phyloP scores from a whole-genome alignment of 108 stramenopile species.

The Ochromonas danica region DNA sequence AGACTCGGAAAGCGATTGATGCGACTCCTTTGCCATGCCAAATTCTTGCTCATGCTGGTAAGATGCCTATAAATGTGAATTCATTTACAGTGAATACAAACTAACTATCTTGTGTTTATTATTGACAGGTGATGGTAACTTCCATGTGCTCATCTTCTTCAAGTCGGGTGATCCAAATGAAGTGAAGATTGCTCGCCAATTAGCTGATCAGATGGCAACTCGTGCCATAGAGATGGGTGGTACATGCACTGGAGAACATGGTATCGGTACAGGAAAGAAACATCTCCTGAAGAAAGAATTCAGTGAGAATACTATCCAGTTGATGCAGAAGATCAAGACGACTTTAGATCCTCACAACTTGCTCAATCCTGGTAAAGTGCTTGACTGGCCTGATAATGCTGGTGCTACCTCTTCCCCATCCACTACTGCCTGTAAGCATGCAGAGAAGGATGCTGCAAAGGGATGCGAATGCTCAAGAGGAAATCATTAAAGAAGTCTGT shows the following conservation, averaged over 20 bases:
- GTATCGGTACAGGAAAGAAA: slow-evolving; percentile 85
- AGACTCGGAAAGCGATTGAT: slow-evolving; percentile 65
- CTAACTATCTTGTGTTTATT: not conserved
- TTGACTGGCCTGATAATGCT: no score
- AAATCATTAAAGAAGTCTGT: no score
- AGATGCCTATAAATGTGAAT: no score
- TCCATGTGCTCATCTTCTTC: slow-evolving; percentile 69
- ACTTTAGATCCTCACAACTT: slow-evolving; percentile 81
- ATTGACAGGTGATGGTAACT: slow-evolving; percentile 90
- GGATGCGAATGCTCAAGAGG: no score
- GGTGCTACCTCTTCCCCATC: no score
- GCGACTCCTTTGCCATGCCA: not conserved
- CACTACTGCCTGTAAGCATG: no score
- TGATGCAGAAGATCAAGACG: slow-evolving; percentile 78
- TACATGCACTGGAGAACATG: slow-evolving; percentile 97
- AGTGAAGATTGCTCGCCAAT: slow-evolving; percentile 55
- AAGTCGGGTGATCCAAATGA: slow-evolving; percentile 71
- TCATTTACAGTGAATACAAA: not conserved
- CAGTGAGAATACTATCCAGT: slow-evolving; percentile 69
- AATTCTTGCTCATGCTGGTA: not conserved
- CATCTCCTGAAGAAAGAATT: slow-evolving; percentile 74
- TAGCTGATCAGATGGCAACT: slow-evolving; percentile 46
- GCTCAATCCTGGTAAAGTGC: slow-evolving; percentile 89
- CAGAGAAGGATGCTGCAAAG: no score
- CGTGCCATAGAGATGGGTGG: slow-evolving; percentile 67